Evolutionary conservation across 768 basidiomycete species (phyloP), one percentile per base, ranked within the genome.

Genomic region (Pulveroboletus sp.): DNA sequence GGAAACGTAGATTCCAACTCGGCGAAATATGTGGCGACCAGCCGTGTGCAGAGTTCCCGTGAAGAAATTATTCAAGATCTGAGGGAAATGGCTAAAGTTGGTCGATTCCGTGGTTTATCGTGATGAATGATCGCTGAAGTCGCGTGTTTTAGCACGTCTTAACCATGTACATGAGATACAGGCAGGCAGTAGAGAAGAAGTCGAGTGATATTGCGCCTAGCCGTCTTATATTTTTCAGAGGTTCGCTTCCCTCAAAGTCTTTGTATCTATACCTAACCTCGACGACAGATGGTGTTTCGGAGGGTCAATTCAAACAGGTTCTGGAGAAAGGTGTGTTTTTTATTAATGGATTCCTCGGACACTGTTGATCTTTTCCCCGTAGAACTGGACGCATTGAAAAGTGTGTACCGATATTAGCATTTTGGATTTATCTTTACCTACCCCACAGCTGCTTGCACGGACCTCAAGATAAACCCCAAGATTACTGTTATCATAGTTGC

Each of bases 401-500:
- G 88, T 86, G 50, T 23, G 69, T 38, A 7, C 9, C 40, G 6
- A 33, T 11, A 6, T 57, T 12, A n/a, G 13, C n/a, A 3, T 29
- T 41, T 25, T 34, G 46, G 39, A 31, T 8, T 24, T 42, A 6
- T 48, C 45, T 44, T 55, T 12, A 50, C 49, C 10, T 37, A 20
- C 43, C 45, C 35, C 34, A 17, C 60, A 90, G 90, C 55, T 45
- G 89, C 89, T 4, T 91, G 87, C 53, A 50, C 45, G 0, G 75
- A 80, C 5, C 57, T 86, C 1, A 71, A 72, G 7, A 83, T 90
- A 24, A 71, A 72, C 1, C 80, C 81, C 0, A 81, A 77, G 43
- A 86, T 92, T 25, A 92, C 90, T 0, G 69, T 92, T 20, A 77
- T 91, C 43, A 73, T 92, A 21, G 90, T 92, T 7, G 89, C 87